Base-by-base conservation (phyloP, 2,329 filamentous ascomycete genomes). In the Fusarium oligoseptatum region DNA sequence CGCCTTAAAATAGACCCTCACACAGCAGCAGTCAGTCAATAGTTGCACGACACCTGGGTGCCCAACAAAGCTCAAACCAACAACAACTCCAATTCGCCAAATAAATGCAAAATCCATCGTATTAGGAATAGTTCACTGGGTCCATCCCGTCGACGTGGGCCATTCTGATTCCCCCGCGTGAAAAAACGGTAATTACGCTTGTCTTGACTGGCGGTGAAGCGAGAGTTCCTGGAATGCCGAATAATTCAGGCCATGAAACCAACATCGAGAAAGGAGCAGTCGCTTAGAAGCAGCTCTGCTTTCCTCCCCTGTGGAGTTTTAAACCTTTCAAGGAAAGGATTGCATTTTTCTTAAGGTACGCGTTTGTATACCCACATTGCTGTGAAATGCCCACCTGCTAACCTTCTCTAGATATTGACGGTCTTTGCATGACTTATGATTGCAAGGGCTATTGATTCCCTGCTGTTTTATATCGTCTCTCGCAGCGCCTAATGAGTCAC, bases 111-210 rank as follows among this genome's bases (percentile, higher is more conserved):
- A 52, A 11, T n/a, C 10, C 10, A 12, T 52, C 48, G 27, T 52
- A 52, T 52, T 52, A n/a, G 48, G 48, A 52, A 52, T 52, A 52
- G 48, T 27, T n/a, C 27, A 4, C 24, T 52, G 48, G 48, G 48
- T 52, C 48, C 48, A 52, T 52, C 24, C 27, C 27, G 48, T 52
- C 24, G 24, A 52, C 48, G 48, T 52, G 48, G 48, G 48, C 48
- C 48, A 52, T 52, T 52, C 48, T 52, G 48, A 52, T 52, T 52
- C 48, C 48, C 48, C 48, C 24, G 48, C 48, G 48, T 52, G 29
- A 32, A 52, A 52, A 48, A 48, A 17, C 41, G 5, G 43, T 48
- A 48, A 48, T 48, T 48, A 15, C 43, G 22, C 22, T 52, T 52
- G 41, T 29, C 45, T 29, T 52, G 48, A 52, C 48, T 29, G 48